Evolutionary conservation across 805 yeast species (phyloP), one percentile per base, ranked within the genome.

Genomic region (Saturnispora mendoncae): DNA sequence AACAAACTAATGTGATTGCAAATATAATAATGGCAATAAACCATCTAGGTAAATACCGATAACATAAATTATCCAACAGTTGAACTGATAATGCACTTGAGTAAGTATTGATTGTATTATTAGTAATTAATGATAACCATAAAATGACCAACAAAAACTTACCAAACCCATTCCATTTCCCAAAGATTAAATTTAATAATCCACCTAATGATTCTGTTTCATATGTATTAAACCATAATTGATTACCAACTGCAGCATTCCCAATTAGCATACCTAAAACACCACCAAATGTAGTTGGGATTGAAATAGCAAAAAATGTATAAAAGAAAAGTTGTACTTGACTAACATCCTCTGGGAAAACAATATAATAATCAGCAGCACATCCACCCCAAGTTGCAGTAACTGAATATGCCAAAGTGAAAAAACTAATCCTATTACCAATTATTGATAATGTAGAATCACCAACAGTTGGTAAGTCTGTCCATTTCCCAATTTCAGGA

Each of bases 381-480:
- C 84, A 73, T 2, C 88, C 80, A 33, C 94, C 88, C 95, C 95
- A 86, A 1, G 95, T 84, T 3, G 85, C 74, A 3, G 95, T 84
- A 36, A 81, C 78, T 23, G 94, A 78, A 53, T 83, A 84, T 33
- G 79, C 69, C 42, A 84, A 66, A 1, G 86, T 72, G 52, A 85
- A 83, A 58, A 77, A 83, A 12, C 84, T 73, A 23, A 85, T 58
- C 70, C 82, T 74, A 52, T 76, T 72, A n/a, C 94, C 94, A 39
- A 67, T 66, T 4, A 72, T 60, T 0, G 83, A 73, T 13, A 55
- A 47, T 3, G 57, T 10, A 39, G 61, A 27, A 20, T 19, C 64
- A 1, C 69, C 72, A 17, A 47, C 43, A 0, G 74, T 62, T 14
- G 44, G 58, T 7, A 65, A 48, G 39, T 58, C 60, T 38, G 60